Conservation (phyloP, 1,284 basidiomycete species). For the Melanopsichium pennsylvanicum region DNA sequence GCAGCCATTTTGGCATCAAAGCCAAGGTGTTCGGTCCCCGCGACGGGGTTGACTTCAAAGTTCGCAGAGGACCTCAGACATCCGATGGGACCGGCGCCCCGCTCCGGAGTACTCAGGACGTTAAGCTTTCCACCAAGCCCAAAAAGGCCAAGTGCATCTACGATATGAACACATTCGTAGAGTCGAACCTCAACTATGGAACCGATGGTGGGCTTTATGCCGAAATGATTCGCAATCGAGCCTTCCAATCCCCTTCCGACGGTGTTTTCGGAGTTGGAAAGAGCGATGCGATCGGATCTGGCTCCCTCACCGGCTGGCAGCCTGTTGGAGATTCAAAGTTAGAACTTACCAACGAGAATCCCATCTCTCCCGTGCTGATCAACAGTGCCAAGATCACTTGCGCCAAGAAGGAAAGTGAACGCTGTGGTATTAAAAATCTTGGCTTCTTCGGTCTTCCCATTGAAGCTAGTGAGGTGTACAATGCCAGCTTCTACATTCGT, state of each 20-base stretch:
- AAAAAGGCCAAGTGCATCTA: constrained; percentile 42
- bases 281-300: constrained; percentile 31
- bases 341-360: constrained; percentile 20
- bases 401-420: constrained; percentile 3
- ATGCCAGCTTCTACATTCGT: constrained; percentile 50
- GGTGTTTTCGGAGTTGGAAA: constrained; percentile 15
- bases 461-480: constrained; percentile 27
- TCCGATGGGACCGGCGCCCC: constrained; percentile 10
- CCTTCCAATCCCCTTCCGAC: constrained; percentile 41
- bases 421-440: constrained; percentile 43
- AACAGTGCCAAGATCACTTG: constrained; percentile 39
- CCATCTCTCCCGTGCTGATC: constrained; percentile 48
- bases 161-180: constrained; percentile 50
- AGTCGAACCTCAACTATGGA: constrained; percentile 52
- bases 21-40: not conserved
- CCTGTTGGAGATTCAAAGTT: constrained; percentile 23
- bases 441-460: constrained; percentile 55
- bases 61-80: constrained; percentile 15
- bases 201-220: constrained; percentile 53
- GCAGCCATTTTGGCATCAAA: too few relatives aligned
- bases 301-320: constrained; percentile 42
- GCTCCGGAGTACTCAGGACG: not conserved
- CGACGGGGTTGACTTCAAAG: not conserved
- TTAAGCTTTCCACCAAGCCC: constrained; percentile 21
- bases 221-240: constrained; percentile 55